Evolutionary conservation across 2,329 filamentous ascomycete genomes (phyloP), one percentile per base, ranked within the genome.

Genomic region (Colletotrichum liaoningense): DNA sequence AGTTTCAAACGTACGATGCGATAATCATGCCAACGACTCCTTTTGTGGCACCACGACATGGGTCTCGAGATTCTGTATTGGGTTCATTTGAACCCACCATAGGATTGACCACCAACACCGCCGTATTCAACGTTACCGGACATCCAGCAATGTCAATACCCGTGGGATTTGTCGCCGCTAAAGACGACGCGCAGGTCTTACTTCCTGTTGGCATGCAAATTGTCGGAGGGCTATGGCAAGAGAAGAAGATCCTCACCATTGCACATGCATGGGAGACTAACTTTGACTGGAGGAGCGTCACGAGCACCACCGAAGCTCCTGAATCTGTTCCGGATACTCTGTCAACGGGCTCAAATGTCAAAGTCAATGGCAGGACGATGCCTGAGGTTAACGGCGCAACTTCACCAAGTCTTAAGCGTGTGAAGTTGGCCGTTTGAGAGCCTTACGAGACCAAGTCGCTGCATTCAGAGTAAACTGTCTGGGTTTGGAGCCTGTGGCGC

Each of bases 161-260:
- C 0, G 81, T 88, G 42, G 88, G 88, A 0, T 84, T 86, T 75
- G 79, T 85, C 2, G 80, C 81, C 2, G 82, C 85, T 1, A 73
- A 77, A 16, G 83, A 87, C 63, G 83, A 85, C 12, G 66, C 77
- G 8, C 75, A 77, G 0, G 82, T 85, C 0, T 73, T 78, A 68
- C 76, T 90, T 24, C 88, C 88, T 0, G 86, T 89, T 0, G 87
- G 88, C 0, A 83, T 90, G 83, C 88, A 91, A 76, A 84, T 91
- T 60, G 85, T 90, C 14, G 88, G 88, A 0, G 86, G 82, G 5
- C 80, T 85, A 75, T 89, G 86, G 84, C 82, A 84, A n/a, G 88
- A 90, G 74, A 81, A 84, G 69, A 84, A 79, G 63, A 80, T 89
- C 6, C 79, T 87, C 2, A 78, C 79, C 26, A 82, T 83, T 14